Evolutionary conservation across 2,329 filamentous ascomycete species (phyloP).

Genomic region (Diplodia intermedia): DNA sequence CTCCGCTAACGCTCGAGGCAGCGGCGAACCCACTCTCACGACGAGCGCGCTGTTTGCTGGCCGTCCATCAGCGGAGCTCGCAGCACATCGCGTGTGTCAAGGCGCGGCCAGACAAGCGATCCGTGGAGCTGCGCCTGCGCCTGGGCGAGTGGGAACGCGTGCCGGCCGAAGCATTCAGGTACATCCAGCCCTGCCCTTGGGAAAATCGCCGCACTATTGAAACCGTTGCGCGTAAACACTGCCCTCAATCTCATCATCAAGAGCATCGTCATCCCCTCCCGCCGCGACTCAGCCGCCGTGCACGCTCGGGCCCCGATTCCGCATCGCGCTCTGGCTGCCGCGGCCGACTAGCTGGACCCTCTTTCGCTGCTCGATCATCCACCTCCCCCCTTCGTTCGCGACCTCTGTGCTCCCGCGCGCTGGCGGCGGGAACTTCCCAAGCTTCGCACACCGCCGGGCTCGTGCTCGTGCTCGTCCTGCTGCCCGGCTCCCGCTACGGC

Average conservation of each 20-base stretch:
- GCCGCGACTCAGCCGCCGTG: constrained; percentile 12
- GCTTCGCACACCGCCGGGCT: background rate
- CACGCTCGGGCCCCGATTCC: constrained; percentile 6
- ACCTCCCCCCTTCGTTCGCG: background rate
- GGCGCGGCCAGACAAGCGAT: constrained; percentile 23
- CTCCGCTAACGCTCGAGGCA: constrained; percentile 20
- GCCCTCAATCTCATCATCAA: background rate
- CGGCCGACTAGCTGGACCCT: background rate
- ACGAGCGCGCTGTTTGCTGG: constrained; percentile 14
- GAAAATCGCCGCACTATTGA: constrained; percentile 27
- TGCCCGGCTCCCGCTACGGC: background rate
- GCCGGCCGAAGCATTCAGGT: constrained; percentile 28
- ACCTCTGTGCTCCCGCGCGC: constrained; percentile 6
- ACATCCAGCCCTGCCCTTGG: constrained; percentile 30
- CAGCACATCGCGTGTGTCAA: constrained; percentile 19
- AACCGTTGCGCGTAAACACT: constrained; percentile 21
- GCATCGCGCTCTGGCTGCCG: background rate
- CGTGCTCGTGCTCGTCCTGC: background rate
- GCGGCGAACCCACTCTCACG: background rate
- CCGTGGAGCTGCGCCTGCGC: constrained; percentile 20
- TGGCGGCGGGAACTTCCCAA: constrained; percentile 15
- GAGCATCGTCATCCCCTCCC: background rate
- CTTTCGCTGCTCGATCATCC: constrained; percentile 1
- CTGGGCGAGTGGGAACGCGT: constrained; percentile 18
- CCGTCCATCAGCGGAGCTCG: constrained; percentile 23